Base-by-base conservation (phyloP, 306 rosid genomes). In the Vigna angularis region DNA sequence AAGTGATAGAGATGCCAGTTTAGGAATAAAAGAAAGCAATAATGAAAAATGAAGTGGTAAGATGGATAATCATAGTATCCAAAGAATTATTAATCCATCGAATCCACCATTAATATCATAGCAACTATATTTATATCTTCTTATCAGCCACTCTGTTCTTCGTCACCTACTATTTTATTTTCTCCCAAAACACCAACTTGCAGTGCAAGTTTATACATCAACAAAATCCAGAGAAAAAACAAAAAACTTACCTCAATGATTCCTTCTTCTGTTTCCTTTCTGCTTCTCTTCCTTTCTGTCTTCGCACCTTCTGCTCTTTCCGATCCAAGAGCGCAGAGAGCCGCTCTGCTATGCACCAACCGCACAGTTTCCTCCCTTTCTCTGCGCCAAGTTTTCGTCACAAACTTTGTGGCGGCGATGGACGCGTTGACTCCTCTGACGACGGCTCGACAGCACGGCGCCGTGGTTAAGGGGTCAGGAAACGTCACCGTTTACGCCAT, bases 241-340 rank as follows among this genome's bases (percentile, higher is more conserved):
- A 49, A 36, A 2, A 14, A 24, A 9, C 47, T 36, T 3, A 4
- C 56, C 22, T 14, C 70, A 1, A 84, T 85, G 85, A 47, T 69
- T 72, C 3, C 42, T 11, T 0, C 61, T 1, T 16, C 26, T 1
- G 6, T 13, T 3, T 14, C 40, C 5, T 38, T 78, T 59, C 5
- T 72, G 2, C 49, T 85, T 34, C 24, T 86, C 18, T 55, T 63
- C 53, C 76, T 84, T 38, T 68, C 18, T 72, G 59, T 45, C 34
- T 42, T 73, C 3, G 12, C 45, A 8, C 16, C 62, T 30, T 59
- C 13, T 40, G 57, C 73, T 40, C 26, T 50, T 28, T 81, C 91
- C 5, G 94, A 87, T 24, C 93, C 93, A 1, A 76, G 94, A 70
- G 83, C 90, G 4, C 85, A 88, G 1, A 73, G 74, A 34, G 91